Base-by-base conservation (phyloP, 257 asterid species). In the Solanum gracilifrons region DNA sequence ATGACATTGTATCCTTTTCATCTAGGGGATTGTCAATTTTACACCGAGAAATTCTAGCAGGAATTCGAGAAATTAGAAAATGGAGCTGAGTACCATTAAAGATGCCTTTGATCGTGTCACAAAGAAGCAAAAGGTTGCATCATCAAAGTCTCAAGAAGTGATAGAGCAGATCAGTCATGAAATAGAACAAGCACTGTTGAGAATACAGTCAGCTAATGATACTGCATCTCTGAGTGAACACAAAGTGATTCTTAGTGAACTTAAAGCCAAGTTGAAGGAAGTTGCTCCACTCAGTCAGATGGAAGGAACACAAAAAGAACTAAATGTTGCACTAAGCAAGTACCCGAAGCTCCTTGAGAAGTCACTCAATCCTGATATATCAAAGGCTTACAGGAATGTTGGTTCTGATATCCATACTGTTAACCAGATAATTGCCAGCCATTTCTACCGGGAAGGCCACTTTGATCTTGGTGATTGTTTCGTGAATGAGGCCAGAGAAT, bases 71-170 rank as follows among this genome's bases (percentile, higher is more conserved):
- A 48, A 60, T 77, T 37, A 82, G 69, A 87, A 87, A 89, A 95
- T 96, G 99, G 99, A 97, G 90, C 85, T 97, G 94, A 94, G 87
- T 90, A 87, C 94, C 85, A 93, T 95, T 90, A 94, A 92, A 92
- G 98, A 94, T 88, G 98, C 98, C 60, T 95, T 96, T 86, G 96
- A 94, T 91, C 97, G 95, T 9, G 99, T 94, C 29, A 88, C 98
- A 8, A 96, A 96, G 96, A 96, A 95, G 93, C 99, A 95, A 62
- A 95, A 95, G 89, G 89, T 95, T 83, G 90, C 97, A 18, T 95
- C 95, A 68, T 93, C 98, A 1, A 95, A 95, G 91, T 92, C 94
- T 83, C 98, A 92, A 88, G 99, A 97, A 92, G 92, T 93, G 75
- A 91, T 96, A 23, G 95, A 92, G 83, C 95, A 91, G 87, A 93